Conservation (phyloP, 176 grass and related monocot species). For the Puccinellia tenuiflora region DNA sequence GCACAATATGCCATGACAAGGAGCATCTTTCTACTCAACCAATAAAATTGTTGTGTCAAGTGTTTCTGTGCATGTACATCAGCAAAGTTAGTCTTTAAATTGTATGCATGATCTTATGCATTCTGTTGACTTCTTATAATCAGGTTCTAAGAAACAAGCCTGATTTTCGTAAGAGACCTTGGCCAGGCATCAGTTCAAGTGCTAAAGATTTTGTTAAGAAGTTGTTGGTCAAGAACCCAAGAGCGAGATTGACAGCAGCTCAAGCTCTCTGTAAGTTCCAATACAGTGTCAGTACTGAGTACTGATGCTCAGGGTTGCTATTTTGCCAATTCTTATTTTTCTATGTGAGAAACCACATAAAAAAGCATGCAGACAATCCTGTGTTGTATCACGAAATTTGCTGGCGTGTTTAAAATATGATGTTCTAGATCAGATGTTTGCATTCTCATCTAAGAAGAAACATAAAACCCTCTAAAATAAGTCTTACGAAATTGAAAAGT, state of each 20-base stretch:
- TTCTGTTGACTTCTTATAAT: conserved; percentile 22
- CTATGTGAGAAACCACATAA: not conserved
- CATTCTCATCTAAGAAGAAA: not conserved
- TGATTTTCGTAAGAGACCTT: conserved; percentile 92
- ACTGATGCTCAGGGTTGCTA: not conserved
- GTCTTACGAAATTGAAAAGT: not conserved
- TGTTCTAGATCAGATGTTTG: not conserved
- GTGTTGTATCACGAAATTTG: not conserved
- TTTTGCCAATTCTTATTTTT: not conserved
- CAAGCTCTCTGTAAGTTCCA: conserved; percentile 90
- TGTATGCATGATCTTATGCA: conserved; percentile 18
- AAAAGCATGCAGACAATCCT: not conserved
- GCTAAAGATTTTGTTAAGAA: conserved; percentile 96
- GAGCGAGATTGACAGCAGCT: conserved; percentile 90
- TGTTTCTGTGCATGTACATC: conserved; percentile 25
- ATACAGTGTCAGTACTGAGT: conserved; percentile 4
- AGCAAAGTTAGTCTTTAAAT: not conserved
- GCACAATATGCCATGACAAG: not conserved
- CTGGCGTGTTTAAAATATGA: not conserved
- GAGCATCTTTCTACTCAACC: conserved; percentile 12
- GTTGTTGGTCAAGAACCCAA: conserved; percentile 90
- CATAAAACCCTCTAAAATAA: not conserved
- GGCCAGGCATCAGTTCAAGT: conserved; percentile 70
- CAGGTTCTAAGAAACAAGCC: conserved; percentile 97
- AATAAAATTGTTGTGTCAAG: not conserved